Evolutionary conservation across 2,329 filamentous ascomycete species (phyloP).

Genomic region (Calonectria pteridis): DNA sequence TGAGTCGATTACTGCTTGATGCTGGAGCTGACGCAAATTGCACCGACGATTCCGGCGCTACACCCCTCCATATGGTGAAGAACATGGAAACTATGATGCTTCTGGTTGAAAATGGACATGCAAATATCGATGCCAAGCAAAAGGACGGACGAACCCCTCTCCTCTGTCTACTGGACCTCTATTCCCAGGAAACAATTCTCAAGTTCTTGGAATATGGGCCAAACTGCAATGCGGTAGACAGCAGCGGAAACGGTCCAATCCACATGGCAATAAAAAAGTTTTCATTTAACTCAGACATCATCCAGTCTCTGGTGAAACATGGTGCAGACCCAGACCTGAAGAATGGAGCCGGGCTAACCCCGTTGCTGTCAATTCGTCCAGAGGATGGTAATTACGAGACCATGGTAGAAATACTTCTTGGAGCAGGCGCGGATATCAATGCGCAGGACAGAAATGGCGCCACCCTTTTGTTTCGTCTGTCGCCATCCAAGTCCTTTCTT

Average conservation of each 20-base stretch:
- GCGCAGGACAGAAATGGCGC: constrained; percentile 29
- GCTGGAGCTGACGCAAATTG: constrained; percentile 41
- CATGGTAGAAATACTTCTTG: constrained; percentile 14
- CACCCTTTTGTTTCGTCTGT: constrained; percentile 30
- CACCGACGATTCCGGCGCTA: constrained; percentile 22
- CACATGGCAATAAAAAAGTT: constrained; percentile 25
- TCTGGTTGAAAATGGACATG: constrained; percentile 40
- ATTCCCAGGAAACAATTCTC: neutral
- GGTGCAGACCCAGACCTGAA: constrained; percentile 40
- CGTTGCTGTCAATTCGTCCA: constrained; percentile 21
- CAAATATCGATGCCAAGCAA: constrained; percentile 39
- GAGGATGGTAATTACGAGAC: fast-evolving
- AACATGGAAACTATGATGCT: constrained; percentile 29
- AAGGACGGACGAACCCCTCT: constrained; percentile 41
- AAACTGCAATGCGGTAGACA: constrained; percentile 33
- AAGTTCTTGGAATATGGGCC: constrained; percentile 34
- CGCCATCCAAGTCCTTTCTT: neutral
- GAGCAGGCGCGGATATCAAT: constrained; percentile 42
- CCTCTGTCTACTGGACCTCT: constrained; percentile 3
- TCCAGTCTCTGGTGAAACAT: constrained; percentile 27
- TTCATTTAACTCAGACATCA: neutral
- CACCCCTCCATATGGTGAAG: constrained; percentile 32
- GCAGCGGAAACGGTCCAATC: constrained; percentile 35
- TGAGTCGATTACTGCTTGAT: constrained; percentile 35
- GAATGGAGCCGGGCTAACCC: constrained; percentile 33